Percentiles rank a stretch among this genome's conserved stretches.
These are phyloP conservation scores for Triticum timopheevii DNA, from an alignment of 176 grass and related monocot genomes.

Conservation along the genomic window DNA sequence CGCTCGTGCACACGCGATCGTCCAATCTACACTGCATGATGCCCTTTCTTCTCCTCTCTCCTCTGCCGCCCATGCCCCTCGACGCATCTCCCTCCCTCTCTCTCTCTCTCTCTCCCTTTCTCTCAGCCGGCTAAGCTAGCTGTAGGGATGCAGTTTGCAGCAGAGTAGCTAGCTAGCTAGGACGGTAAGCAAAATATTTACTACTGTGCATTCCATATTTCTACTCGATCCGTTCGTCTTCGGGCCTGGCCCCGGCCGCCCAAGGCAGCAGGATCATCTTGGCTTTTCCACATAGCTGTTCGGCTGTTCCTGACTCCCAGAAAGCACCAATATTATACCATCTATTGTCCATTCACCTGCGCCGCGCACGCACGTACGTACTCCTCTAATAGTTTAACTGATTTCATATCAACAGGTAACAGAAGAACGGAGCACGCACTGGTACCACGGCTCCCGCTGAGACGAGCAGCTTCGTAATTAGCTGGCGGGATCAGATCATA, in stretches of 20 bases:
- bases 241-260: conserved; percentile 35
- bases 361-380: background rate
- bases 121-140: background rate
- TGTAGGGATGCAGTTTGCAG: background rate
- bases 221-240: background rate
- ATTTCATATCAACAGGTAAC: background rate
- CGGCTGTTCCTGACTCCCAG: background rate
- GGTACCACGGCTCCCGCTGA: too few species aligned
- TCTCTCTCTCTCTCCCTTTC: background rate
- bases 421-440: too few species aligned
- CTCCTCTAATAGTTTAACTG: background rate
- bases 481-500: background rate
- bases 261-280: conserved; percentile 22
- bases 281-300: background rate
- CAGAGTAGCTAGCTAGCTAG: background rate
- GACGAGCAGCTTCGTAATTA: background rate
- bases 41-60: background rate
- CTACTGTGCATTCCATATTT: background rate
- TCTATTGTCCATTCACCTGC: conserved; percentile 2
- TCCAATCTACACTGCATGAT: conserved; percentile 35
- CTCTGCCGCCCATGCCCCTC: background rate
- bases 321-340: background rate
- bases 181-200: conserved; percentile 45
- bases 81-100: background rate
- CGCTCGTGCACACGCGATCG: conserved; percentile 96